Evolutionary conservation across 345 rosid genomes (phyloP).

Genomic region (Pseudoturritis turrita): DNA sequence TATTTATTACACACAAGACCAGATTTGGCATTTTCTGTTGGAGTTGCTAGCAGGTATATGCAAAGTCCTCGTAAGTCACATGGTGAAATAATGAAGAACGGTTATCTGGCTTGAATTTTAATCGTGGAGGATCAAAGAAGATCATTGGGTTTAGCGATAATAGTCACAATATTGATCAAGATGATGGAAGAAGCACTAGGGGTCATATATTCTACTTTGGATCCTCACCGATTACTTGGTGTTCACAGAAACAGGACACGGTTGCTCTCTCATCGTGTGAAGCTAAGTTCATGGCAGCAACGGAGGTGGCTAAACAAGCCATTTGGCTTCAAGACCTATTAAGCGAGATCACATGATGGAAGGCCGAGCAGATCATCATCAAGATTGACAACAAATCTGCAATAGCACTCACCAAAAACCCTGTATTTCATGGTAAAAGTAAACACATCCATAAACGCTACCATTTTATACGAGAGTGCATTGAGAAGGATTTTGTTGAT

Average conservation of each 20-base stretch:
- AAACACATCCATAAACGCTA: no score
- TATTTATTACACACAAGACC: background rate
- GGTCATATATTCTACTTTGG: background rate
- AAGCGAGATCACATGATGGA: no score
- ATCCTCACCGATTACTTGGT: background rate
- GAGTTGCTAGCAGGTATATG: background rate
- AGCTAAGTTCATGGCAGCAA: background rate
- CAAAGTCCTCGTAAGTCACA: background rate
- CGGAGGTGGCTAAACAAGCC: background rate
- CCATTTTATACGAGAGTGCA: no score
- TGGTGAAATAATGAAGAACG: background rate
- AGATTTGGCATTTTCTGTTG: background rate
- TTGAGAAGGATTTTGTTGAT: no score
- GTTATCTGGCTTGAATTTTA: background rate
- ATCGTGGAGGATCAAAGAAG: background rate
- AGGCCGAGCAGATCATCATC: no score
- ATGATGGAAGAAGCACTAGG: background rate
- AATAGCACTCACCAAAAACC: no score
- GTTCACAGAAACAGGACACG: background rate
- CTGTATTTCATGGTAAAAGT: no score
- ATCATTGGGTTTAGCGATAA: background rate
- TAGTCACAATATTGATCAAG: background rate
- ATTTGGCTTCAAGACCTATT: no score
- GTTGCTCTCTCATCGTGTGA: background rate
- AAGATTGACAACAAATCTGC: no score